Evolutionary conservation across 805 yeast genomes (phyloP).

Genomic region (Isabelozyma gotoi): DNA sequence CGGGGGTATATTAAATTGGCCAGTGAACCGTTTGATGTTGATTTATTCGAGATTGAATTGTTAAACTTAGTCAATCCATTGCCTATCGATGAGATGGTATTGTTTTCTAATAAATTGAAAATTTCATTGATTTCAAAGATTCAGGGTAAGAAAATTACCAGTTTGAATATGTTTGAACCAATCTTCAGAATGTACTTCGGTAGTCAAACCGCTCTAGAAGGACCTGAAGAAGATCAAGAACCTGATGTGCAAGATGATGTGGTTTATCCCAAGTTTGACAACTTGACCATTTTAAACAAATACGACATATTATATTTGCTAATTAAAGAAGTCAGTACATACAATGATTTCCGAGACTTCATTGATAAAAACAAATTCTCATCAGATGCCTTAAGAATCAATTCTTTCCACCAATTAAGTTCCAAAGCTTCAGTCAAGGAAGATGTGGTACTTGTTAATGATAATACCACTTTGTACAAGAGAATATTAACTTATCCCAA

Average conservation of each 20-base stretch:
- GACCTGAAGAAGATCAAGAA: conserved; percentile 19
- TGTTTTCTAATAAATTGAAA: conserved; percentile 45
- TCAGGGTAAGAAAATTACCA: conserved; percentile 33
- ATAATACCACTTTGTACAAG: conserved; percentile 53
- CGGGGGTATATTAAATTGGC: conserved; percentile 51
- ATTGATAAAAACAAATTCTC: conserved; percentile 37
- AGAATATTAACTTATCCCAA: conserved; percentile 24
- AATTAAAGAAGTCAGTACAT: conserved; percentile 41
- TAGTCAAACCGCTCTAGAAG: conserved; percentile 29
- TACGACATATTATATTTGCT: conserved; percentile 48
- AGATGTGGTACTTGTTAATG: conserved; percentile 42
- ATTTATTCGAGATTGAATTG: conserved; percentile 62
- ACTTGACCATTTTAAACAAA: conserved; percentile 44
- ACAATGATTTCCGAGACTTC: conserved; percentile 47
- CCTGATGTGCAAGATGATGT: conserved; percentile 13
- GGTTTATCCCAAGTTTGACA: conserved; percentile 34
- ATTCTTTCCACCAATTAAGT: conserved; percentile 10
- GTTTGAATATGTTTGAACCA: conserved; percentile 30
- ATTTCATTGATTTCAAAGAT: conserved; percentile 39
- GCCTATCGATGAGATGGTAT: conserved; percentile 30
- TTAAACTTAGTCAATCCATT: conserved; percentile 34
- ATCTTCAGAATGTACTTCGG: conserved; percentile 36
- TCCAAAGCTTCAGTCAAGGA: conserved; percentile 9
- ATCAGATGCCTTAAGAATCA: conserved; percentile 22
- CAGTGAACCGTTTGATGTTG: conserved; percentile 56